Evolutionary conservation across 805 yeast genomes (phyloP), one percentile per base, ranked within the genome.

Genomic region (Candida maesae): DNA sequence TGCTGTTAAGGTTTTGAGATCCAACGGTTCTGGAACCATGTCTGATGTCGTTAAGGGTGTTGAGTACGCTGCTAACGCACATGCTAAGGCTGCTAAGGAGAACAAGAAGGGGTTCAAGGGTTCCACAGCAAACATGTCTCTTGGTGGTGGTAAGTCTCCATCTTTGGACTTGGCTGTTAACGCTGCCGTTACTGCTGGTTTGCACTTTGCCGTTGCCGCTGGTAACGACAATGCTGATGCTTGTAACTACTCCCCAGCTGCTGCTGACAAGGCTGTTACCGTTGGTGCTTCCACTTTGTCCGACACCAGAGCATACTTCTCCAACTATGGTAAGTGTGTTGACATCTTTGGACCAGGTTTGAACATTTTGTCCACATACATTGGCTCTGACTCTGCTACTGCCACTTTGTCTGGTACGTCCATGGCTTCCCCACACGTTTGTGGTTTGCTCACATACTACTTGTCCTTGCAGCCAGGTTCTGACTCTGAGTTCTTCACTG

Each of bases 301-400:
- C 39, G 98, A 93, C 61, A 71, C 79, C 40, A 88, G 96, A 72
- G 98, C 99, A 18, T 81, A 83, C 66, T 93, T 93, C 74, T 88
- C 97, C 41, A 93, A 91, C 75, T 89, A 77, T 66, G 99, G 99
- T 63, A 76, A 74, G 60, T 91, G 99, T 73, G 97, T 93, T 44
- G 97, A 91, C 60, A 83, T 91, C 50, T 91, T 88, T 61, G 99
- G 95, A 21, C 99, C 99, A 18, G 99, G 99, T 59, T 81, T 88
- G 57, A 83, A 87, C 62, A 79, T 91, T 46, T 71, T 83, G 52
- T 87, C 96, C 33, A 84, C 91, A 28, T 85, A 84, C 62, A 84
- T 81, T 61, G 93, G 95, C 33, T 79, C 88, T 4, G 71, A 74
- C 38, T 65, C 77, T 39, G 85, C 89, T 32, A 83, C 91, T 51